Evolutionary conservation across 441 rosid genomes (phyloP), one percentile per base, ranked within the genome.

Genomic region (Jatropha podagrica): DNA sequence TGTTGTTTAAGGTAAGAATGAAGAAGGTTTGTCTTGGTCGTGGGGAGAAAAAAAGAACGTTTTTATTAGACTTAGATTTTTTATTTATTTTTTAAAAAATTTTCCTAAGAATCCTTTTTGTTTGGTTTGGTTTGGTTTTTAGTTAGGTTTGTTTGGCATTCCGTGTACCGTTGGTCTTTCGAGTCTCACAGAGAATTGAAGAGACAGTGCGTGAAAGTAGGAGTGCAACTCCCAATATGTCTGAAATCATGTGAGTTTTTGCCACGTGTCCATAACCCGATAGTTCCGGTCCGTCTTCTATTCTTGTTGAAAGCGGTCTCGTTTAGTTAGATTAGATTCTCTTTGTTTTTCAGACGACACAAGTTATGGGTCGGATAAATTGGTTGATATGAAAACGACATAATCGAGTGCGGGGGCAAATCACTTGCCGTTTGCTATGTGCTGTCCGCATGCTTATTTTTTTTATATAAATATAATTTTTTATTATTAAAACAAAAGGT

Each of bases 181-280:
- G 59, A 20, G 48, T n/a, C 12, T 2, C 37, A 44, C 26, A 20
- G 51, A 46, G 65, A 73, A 17, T 64, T 13, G 9, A 79, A 65
- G 73, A 15, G 75, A 63, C 52, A 13, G 62, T 61, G 67, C 84
- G 78, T 74, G 69, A 74, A 77, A 37, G 59, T 71, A 68, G 86
- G 82, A 62, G 67, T 27, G 54, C 6, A 68, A 63, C 37, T 59
- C 26, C 23, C 63, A 20, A 51, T 13, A 51, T 3, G 17, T 4
- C 15, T 71, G 3, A 38, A 74, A 32, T 79, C 58, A 73, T 60
- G 60, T 77, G 79, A 79, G 75, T 51, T 26, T 20, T 20, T 64
- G 84, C 78, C 87, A 82, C 83, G 86, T 80, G 79, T 82, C 13
- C 49, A 17, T 5, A 4, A 70, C 49, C 80, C 86, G 77, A 72